A percentile compares a stretch with the other conserved stretches of the same genome.
phyloP scores from a whole-genome alignment of 331 rosid genomes.

The Quercus phellos region DNA sequence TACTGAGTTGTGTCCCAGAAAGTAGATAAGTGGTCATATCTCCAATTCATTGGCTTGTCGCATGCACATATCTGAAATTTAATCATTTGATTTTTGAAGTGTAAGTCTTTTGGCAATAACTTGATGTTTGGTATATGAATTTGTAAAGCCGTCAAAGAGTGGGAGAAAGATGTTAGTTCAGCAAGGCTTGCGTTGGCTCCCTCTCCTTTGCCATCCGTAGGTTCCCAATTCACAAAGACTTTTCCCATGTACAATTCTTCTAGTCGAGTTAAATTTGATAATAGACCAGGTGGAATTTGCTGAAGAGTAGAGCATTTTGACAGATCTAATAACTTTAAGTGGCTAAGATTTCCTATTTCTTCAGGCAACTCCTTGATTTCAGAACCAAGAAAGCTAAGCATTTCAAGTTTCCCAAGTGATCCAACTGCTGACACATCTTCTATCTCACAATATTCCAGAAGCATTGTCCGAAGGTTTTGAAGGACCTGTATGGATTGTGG shows the following conservation, averaged over 20 bases:
- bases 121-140: not conserved
- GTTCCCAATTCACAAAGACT: not conserved
- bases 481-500: not conserved
- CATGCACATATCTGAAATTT: not conserved
- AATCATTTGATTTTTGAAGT: not conserved
- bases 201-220: not conserved
- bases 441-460: not conserved
- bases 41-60: too few relatives aligned
- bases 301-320: accelerated
- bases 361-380: not conserved
- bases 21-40: too few relatives aligned
- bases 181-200: not conserved
- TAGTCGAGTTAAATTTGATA: not conserved
- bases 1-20: not conserved
- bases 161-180: not conserved
- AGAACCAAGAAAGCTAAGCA: not conserved
- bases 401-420: not conserved
- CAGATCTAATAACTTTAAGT: not conserved
- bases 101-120: not conserved
- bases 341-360: not conserved
- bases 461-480: not conserved
- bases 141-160: not conserved
- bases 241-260: conserved; percentile 4
- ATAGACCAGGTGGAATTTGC: not conserved
- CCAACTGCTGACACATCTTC: not conserved